Evolutionary conservation across 2,329 filamentous ascomycete genomes (phyloP), one percentile per base, ranked within the genome.

Genomic region (Aaosphaeria pasadenensis): DNA sequence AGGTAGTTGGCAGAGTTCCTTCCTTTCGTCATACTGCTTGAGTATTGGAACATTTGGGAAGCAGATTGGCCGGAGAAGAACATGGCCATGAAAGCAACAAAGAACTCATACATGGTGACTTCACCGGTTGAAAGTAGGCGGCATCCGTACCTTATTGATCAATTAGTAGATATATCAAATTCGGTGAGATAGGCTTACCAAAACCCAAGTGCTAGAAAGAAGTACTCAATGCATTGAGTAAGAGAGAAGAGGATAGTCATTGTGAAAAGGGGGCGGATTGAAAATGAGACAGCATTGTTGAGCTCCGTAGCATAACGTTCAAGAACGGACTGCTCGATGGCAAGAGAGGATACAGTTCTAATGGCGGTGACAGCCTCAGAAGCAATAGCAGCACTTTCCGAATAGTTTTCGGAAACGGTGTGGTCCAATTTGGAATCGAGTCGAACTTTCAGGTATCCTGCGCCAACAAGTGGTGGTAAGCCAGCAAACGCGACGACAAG

Each of bases 321-420:
- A 30, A 49, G 40, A 7, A 96, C 89, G 62, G 95, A 89, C 0
- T 80, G 70, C 71, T 96, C 91, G 11, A 91, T 84, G 0, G 91
- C 95, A 42, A 96, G 78, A 5, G 89, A 88, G 5, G 90, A 91
- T n/a, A 96, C 90, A 3, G 91, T 96, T 46, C 91, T 86, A 57
- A 96, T 95, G 7, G 90, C 88, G 1, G 88, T 89, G 33, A 92
- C 94, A 42, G 91, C 91, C 69, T 96, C 92, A 43, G 90, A 94
- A 11, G 91, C 91, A 66, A 47, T 51, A 13, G 46, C 33, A 5
- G 51, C 49, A 40, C 49, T 47, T 29, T 54, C 51, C 13, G 49
- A 31, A 29, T 47, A 52, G 9, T 42, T n/a, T 6, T 30, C 35
- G 6, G 47, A 43, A 29, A 30, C 43, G 24, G 43, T 33, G 38